Conservation (phyloP, 306 rosid genomes). For the Medicago arabica region DNA sequence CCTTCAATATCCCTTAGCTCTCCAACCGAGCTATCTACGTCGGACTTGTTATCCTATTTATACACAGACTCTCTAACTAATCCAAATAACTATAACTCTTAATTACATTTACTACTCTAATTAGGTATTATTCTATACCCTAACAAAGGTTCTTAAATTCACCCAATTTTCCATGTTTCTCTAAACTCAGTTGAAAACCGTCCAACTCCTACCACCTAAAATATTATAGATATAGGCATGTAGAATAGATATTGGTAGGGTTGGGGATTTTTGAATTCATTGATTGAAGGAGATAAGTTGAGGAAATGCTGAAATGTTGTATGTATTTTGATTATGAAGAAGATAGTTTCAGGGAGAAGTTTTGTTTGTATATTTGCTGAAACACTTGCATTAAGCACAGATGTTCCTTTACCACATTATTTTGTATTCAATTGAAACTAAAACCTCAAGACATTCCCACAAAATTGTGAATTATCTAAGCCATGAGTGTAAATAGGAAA, state of each 20-base stretch:
- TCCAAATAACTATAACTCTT: no score
- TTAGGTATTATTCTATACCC: no score
- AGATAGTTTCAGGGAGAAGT: neutral
- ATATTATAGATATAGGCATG: neutral
- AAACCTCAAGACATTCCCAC: neutral
- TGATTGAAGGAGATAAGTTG: neutral
- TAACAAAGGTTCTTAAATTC: neutral
- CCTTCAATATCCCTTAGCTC: no score
- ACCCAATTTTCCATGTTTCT: neutral
- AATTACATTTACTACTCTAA: no score
- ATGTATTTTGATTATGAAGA: constrained; percentile 26
- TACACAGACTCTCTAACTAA: no score
- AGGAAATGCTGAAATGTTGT: constrained; percentile 2
- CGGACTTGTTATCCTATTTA: no score
- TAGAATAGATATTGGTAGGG: neutral
- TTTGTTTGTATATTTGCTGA: constrained; percentile 15
- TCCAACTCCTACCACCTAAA: neutral
- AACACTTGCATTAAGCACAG: constrained; percentile 29
- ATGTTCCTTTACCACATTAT: neutral
- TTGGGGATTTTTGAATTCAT: neutral
- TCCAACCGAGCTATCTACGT: no score
- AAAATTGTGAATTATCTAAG: neutral
- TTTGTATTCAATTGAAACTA: constrained; percentile 13
- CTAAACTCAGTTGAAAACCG: neutral
- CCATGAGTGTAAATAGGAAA: neutral